These are phyloP conservation scores for Zostera marina DNA, from an alignment of 116 monocot genomes.

Conservation along the genomic window DNA sequence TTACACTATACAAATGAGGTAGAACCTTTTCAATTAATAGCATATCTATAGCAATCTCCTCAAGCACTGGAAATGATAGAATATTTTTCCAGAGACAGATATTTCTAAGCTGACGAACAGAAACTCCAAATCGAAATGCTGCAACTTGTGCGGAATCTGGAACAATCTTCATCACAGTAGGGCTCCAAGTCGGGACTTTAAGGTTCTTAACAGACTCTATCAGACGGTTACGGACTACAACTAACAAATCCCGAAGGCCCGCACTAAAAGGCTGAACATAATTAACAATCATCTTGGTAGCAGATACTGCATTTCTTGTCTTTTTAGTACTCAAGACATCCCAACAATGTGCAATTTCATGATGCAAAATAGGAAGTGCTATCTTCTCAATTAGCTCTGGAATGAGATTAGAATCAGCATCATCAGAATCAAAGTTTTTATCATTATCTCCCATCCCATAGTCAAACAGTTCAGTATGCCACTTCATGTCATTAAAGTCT, in stretches of 20 bases:
- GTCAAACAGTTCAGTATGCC: slow-evolving; percentile 70
- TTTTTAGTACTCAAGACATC: slow-evolving; percentile 64
- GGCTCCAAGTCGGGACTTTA: slow-evolving; percentile 58
- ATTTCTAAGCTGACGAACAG: slow-evolving; percentile 70
- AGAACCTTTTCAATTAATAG: slow-evolving; percentile 62
- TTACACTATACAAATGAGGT: slow-evolving; percentile 51
- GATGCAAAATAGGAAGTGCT: slow-evolving; percentile 85
- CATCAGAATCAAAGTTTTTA: slow-evolving; percentile 31
- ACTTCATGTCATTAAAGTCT: slow-evolving; percentile 82
- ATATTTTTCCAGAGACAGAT: slow-evolving; percentile 82
- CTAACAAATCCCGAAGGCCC: slow-evolving; percentile 44
- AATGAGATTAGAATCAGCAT: slow-evolving; percentile 74
- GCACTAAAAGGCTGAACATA: slow-evolving; percentile 62
- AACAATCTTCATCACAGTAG: slow-evolving; percentile 39
- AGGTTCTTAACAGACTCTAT: slow-evolving; percentile 33
- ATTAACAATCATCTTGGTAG: slow-evolving; percentile 47
- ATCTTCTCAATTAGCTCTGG: slow-evolving; percentile 87
- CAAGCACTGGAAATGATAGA: slow-evolving; percentile 42
- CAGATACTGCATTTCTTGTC: slow-evolving; percentile 72
- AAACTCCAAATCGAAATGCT: slow-evolving; percentile 67
- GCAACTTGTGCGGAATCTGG: slow-evolving; percentile 66
- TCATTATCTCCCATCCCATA: slow-evolving; percentile 42
- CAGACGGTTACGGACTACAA: slow-evolving; percentile 42
- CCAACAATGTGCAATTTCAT: slow-evolving; percentile 81
- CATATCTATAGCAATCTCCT: slow-evolving; percentile 71